A percentile compares a stretch with the other conserved stretches of the same genome.
Evolutionary conservation across 2,329 filamentous ascomycete species (phyloP).

Genomic region (Zalaria obscura): DNA sequence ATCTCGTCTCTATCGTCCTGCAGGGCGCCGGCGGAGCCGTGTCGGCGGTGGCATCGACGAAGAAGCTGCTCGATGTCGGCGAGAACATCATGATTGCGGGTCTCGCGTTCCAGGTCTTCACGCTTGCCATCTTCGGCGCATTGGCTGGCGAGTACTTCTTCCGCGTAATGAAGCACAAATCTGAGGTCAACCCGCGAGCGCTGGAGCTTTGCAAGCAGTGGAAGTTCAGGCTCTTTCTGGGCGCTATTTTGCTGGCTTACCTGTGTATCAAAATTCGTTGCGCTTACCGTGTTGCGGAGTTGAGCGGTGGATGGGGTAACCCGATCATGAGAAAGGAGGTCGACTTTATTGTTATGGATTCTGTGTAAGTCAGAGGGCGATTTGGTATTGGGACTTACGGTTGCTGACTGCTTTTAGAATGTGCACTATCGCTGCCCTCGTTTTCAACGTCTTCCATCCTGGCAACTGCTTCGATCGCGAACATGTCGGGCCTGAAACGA

Average conservation of each 20-base stretch:
- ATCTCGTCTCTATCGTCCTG: slow-evolving; percentile 42
- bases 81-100: slow-evolving; percentile 45
- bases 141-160: slow-evolving; percentile 23
- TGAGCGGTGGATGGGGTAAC: slow-evolving; percentile 9
- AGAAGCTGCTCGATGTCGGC: slow-evolving; percentile 30
- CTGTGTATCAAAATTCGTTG: slow-evolving; percentile 15
- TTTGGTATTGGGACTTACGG: not conserved
- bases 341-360: slow-evolving; percentile 10
- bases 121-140: slow-evolving; percentile 33
- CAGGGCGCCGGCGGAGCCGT: slow-evolving; percentile 45
- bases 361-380: slow-evolving; percentile 5
- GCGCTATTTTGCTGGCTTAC: slow-evolving; percentile 12
- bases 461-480: slow-evolving; percentile 13
- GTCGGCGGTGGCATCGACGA: slow-evolving; percentile 34
- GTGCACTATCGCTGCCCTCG: slow-evolving; percentile 11
- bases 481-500: too few species aligned
- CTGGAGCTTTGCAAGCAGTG: slow-evolving; percentile 1
- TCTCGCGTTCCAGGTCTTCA: slow-evolving; percentile 42
- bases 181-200: not conserved
- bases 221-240: slow-evolving; percentile 14
- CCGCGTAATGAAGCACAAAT: not conserved
- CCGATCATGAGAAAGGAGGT: slow-evolving; percentile 7
- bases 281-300: slow-evolving; percentile 15
- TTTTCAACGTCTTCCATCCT: slow-evolving; percentile 18
- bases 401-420: slow-evolving; percentile 1